Base-by-base conservation (phyloP, 225 moss, liverwort and hornwort species). In the Climacium dendroides region DNA sequence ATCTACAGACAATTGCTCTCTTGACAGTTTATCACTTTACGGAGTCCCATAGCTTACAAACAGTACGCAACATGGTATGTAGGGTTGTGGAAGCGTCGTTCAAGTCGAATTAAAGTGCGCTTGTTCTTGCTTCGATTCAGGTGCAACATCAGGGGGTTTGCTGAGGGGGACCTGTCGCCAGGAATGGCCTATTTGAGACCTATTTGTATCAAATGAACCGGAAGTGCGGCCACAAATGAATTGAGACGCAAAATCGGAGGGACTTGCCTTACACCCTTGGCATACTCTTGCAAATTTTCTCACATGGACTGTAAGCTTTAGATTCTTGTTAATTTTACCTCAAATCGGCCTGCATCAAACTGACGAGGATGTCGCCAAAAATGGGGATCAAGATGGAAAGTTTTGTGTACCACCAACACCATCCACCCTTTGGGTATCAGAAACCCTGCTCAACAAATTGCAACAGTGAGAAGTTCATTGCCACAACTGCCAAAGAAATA, bases 341-440 rank as follows among this genome's bases (percentile, higher is more conserved):
- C 78, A 83, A 84, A 88, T n/a, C 74, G 85, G 64, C 47, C n/a
- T 43, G 80, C 74, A 64, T 85, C 74, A 65, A 85, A 85, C 5
- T 89, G 77, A 76, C 85, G 80, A 77, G 87, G 87, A 84, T 75
- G 71, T 41, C n/a, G 89, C 83, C 89, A 89, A 32, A 78, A 19
- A 7, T 85, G 81, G 34, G 87, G 81, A 78, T 89, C 85, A 16
- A 89, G 77, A 87, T 89, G 91, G 55, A 89, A 89, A 23, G 73
- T 89, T 62, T 87, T 89, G 7, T 89, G 89, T 55, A 89, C 87
- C 85, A 91, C 91, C 69, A 89, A 54, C 43, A 91, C 81, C 87
- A 85, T 78, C 89, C 91, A 91, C 26, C 87, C 89, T 83, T 87
- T 89, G 7, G 89, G 89, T 70, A 89, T 89, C 55, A 91, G 32